Conservation (phyloP, 2,329 filamentous ascomycete species). For the Lasiodiplodia citricola region DNA sequence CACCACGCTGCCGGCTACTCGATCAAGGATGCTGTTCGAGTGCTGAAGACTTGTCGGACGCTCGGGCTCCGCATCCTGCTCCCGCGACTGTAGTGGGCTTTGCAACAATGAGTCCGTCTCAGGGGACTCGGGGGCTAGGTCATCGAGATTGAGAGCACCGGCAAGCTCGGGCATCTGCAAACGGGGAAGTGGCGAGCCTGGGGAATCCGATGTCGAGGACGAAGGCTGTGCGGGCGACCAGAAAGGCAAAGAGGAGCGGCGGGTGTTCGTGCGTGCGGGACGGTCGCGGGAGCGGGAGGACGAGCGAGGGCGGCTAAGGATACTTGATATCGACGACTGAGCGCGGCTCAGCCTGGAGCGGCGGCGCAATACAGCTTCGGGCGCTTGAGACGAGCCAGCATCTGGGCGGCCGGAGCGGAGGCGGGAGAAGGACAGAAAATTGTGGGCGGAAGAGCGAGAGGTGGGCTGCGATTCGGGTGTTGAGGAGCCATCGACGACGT, state of each 20-base stretch:
- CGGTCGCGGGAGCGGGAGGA: conserved; percentile 24
- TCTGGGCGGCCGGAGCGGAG: conserved; percentile 39
- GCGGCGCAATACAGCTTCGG: conserved; percentile 33
- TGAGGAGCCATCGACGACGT: conserved; percentile 32
- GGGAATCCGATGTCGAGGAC: conserved; percentile 33
- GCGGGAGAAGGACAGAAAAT: conserved; percentile 39
- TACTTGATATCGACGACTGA: conserved; percentile 42
- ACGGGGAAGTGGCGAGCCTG: conserved; percentile 40
- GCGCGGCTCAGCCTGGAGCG: conserved; percentile 42
- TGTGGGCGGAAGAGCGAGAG: conserved; percentile 33
- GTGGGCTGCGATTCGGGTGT: conserved; percentile 34
- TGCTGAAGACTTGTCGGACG: conserved; percentile 8
- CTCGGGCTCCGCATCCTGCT: conserved; percentile 13
- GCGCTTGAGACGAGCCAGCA: conserved; percentile 38
- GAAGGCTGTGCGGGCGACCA: conserved; percentile 28
- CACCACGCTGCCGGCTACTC: conserved; percentile 19
- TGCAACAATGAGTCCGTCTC: not conserved
- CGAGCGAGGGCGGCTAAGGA: conserved; percentile 31
- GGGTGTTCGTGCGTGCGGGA: conserved; percentile 30
- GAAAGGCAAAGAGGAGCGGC: conserved; percentile 31
- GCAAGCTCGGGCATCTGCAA: conserved; percentile 43
- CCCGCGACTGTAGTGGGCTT: not conserved
- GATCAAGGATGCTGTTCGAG: conserved; percentile 25
- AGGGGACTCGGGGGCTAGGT: conserved; percentile 32
- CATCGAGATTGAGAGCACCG: conserved; percentile 43